phyloP scores from a whole-genome alignment of 768 basidiomycete genomes.

The Leccinum sublutescens region DNA sequence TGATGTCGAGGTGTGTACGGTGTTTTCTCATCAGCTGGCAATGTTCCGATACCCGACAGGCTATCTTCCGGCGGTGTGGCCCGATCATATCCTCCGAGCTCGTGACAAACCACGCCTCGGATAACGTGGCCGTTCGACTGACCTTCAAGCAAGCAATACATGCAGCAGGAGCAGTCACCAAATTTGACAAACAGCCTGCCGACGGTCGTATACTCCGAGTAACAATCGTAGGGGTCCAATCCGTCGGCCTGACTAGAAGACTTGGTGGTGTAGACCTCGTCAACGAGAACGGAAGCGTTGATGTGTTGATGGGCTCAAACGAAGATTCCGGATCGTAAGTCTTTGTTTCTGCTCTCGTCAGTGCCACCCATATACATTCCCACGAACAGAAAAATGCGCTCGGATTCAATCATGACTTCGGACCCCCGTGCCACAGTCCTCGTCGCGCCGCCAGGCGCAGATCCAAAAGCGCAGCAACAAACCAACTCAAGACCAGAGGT shows the following conservation, averaged over 20 bases:
- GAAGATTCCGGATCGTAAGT: slow-evolving; percentile 54
- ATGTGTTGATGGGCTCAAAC: slow-evolving; percentile 54
- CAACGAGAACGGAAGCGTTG: slow-evolving; percentile 37
- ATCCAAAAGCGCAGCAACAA: slow-evolving; percentile 51
- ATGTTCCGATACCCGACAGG: slow-evolving; percentile 29
- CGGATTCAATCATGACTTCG: slow-evolving; percentile 62
- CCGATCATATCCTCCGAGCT: slow-evolving; percentile 47
- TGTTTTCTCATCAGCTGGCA: neutral
- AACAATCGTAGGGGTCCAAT: slow-evolving; percentile 55
- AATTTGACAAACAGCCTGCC: slow-evolving; percentile 78
- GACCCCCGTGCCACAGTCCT: slow-evolving; percentile 68
- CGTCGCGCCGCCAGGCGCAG: slow-evolving; percentile 63
- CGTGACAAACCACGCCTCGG: slow-evolving; percentile 14
- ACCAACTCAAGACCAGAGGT: slow-evolving; percentile 23
- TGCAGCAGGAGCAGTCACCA: slow-evolving; percentile 65
- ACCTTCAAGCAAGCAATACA: slow-evolving; percentile 65
- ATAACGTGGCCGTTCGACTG: slow-evolving; percentile 60
- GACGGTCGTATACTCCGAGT: slow-evolving; percentile 77
- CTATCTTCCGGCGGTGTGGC: slow-evolving; percentile 82
- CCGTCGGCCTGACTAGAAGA: slow-evolving; percentile 55
- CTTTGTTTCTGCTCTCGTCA: no score
- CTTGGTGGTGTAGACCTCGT: slow-evolving; percentile 54
- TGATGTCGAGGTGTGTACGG: slow-evolving; percentile 54
- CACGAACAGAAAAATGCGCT: slow-evolving; percentile 75
- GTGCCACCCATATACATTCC: neutral